Evolutionary conservation across 2,329 filamentous ascomycete species (phyloP).

Genomic region (Arthrobotrys iridis): DNA sequence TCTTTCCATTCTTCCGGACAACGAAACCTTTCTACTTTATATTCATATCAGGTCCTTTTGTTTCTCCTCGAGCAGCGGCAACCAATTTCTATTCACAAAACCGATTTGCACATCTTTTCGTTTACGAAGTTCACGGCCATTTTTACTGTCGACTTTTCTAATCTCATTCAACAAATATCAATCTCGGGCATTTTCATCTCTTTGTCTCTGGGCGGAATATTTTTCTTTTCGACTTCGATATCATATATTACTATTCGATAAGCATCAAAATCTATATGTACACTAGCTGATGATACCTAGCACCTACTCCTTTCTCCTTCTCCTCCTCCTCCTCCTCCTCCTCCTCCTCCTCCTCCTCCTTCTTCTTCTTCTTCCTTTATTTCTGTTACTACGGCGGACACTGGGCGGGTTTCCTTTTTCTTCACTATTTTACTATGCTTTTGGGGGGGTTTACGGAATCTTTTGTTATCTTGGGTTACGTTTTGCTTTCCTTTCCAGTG

Average conservation of each 20-base stretch:
- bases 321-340: too few species aligned
- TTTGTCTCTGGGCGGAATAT: constrained; percentile 27
- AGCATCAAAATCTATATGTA: constrained; percentile 37
- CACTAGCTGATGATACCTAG: constrained; percentile 53
- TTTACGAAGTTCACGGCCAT: background rate
- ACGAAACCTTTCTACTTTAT: background rate
- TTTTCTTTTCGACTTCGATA: constrained; percentile 31
- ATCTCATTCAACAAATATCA: constrained; percentile 13
- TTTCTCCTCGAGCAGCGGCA: background rate
- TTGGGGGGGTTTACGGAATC: constrained; percentile 15
- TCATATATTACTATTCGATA: constrained; percentile 45
- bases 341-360: constrained; percentile 2
- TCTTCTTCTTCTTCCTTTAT: background rate
- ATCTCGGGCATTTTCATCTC: background rate
- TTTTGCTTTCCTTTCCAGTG: background rate
- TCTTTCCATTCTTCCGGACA: background rate
- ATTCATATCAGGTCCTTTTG: background rate
- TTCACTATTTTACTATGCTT: constrained; percentile 1
- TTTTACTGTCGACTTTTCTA: constrained; percentile 18
- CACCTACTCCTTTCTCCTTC: constrained; percentile 2
- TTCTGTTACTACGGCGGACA: constrained; percentile 8
- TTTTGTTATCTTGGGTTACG: constrained; percentile 6
- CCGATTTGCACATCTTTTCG: background rate
- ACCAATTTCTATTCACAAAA: background rate
- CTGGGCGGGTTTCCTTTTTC: constrained; percentile 18